Evolutionary conservation across 352 stramenopile species (phyloP).

Genomic region (Globisporangium perplexum): DNA sequence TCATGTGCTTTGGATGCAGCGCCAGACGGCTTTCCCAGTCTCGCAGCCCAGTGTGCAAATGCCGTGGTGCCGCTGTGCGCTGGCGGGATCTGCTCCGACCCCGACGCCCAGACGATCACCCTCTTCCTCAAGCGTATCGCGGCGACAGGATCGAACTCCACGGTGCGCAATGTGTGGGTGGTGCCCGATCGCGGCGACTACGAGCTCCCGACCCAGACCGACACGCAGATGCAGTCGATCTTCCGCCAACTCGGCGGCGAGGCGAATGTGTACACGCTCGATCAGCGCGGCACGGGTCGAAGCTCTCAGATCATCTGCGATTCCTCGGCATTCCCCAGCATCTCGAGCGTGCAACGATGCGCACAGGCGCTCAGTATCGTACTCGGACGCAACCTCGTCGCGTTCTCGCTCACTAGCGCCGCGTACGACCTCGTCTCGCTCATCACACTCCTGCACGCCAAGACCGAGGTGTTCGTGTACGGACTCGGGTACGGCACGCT

Average conservation of each 20-base stretch:
- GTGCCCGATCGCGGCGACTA: slow-evolving; percentile 29
- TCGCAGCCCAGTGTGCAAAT: slow-evolving; percentile 30
- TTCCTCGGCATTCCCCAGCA: not conserved
- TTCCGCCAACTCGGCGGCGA: slow-evolving; percentile 34
- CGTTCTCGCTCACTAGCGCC: slow-evolving; percentile 66
- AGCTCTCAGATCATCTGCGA: slow-evolving; percentile 39
- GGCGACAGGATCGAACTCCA: slow-evolving; percentile 14
- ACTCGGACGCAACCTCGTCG: slow-evolving; percentile 22
- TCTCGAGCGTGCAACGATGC: slow-evolving; percentile 9
- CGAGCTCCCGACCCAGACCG: slow-evolving; percentile 7
- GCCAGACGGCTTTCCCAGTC: slow-evolving; percentile 16
- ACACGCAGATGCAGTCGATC: slow-evolving; percentile 46
- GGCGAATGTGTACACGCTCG: slow-evolving; percentile 48
- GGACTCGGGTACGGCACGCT: slow-evolving; percentile 64
- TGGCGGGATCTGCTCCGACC: slow-evolving; percentile 31
- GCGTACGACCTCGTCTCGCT: slow-evolving; percentile 53
- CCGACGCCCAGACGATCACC: slow-evolving; percentile 33
- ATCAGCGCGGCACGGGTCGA: slow-evolving; percentile 43
- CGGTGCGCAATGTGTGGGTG: slow-evolving; percentile 28
- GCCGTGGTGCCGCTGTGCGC: slow-evolving; percentile 43
- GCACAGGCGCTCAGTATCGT: slow-evolving; percentile 13
- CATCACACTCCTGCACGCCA: slow-evolving; percentile 35
- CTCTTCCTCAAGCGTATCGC: slow-evolving; percentile 52
- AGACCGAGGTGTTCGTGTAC: slow-evolving; percentile 53
- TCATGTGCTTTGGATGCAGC: slow-evolving; percentile 23